phyloP scores from a whole-genome alignment of 768 basidiomycete species.

The Hemileccinum rubropunctum region DNA sequence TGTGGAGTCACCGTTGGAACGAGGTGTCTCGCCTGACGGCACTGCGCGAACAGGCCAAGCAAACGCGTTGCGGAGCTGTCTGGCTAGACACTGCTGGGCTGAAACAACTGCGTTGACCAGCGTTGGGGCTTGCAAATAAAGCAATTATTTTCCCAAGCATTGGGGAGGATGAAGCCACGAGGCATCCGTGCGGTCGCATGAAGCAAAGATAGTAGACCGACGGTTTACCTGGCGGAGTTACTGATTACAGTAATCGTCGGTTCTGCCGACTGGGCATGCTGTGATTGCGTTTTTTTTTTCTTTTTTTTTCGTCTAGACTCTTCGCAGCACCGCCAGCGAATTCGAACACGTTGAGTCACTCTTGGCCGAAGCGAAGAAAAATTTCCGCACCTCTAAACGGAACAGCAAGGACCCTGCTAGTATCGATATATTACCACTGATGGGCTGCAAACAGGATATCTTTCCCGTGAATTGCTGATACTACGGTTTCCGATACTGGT shows the following conservation, averaged over 20 bases:
- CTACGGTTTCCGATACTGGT: not conserved
- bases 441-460: too few species aligned
- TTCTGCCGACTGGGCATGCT: conserved; percentile 21
- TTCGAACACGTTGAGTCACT: conserved; percentile 3
- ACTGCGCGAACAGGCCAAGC: too few species aligned
- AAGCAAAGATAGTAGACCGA: conserved; percentile 11
- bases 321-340: conserved; percentile 1
- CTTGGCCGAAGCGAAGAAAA: conserved; percentile 9
- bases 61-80: too few species aligned
- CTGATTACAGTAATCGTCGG: conserved; percentile 9
- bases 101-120: too few species aligned
- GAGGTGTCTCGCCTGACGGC: too few species aligned
- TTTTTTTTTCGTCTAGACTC: not conserved
- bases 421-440: too few species aligned
- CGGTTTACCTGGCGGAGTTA: conserved; percentile 10
- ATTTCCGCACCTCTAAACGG: not conserved
- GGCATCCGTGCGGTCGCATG: conserved; percentile 22
- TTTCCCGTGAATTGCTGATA: too few species aligned
- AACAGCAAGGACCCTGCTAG: too few species aligned
- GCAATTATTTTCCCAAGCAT: conserved; percentile 13
- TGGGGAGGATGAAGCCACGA: conserved; percentile 16
- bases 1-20: too few species aligned
- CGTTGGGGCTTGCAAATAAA: conserved; percentile 8
- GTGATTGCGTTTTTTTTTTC: conserved; percentile 12
- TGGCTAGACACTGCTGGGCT: too few species aligned